phyloP scores from a whole-genome alignment of 2,329 filamentous ascomycete genomes.

The Dactylonectria estremocensis region DNA sequence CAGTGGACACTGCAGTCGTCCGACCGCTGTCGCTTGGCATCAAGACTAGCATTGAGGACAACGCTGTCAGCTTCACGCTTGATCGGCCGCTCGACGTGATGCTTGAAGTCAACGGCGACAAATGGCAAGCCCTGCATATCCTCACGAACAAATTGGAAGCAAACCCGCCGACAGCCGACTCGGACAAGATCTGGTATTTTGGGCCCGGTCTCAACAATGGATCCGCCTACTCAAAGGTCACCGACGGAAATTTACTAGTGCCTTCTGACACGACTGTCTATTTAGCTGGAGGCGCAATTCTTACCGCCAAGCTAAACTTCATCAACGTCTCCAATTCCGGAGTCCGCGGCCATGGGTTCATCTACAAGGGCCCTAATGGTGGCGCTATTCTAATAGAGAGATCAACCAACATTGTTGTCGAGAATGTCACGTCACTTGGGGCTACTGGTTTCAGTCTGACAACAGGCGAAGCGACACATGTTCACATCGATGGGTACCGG shows the following conservation, averaged over 20 bases:
- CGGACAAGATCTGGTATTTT: constrained; percentile 44
- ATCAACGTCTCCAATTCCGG: constrained; percentile 22
- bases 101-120: constrained; percentile 47
- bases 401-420: constrained; percentile 39
- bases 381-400: constrained; percentile 31
- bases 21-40: constrained; percentile 24
- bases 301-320: constrained; percentile 42
- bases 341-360: constrained; percentile 45
- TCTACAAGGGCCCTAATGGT: constrained; percentile 31
- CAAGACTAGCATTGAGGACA: constrained; percentile 3
- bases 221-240: constrained; percentile 35
- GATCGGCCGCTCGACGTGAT: constrained; percentile 30
- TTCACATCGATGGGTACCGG: constrained; percentile 40
- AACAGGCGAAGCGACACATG: constrained; percentile 35
- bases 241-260: constrained; percentile 32
- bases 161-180: constrained; percentile 30
- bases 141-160: constrained; percentile 43
- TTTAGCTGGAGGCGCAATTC: constrained; percentile 35
- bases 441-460: constrained; percentile 38
- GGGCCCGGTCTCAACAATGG: constrained; percentile 45
- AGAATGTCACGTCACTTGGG: constrained; percentile 39
- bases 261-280: constrained; percentile 38
- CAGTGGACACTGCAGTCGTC: constrained; percentile 9
- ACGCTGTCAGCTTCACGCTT: constrained; percentile 25
- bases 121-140: constrained; percentile 48